These are phyloP conservation scores for Gossypium herbaceum DNA, from an alignment of 345 rosid genomes.

Conservation along the genomic window DNA sequence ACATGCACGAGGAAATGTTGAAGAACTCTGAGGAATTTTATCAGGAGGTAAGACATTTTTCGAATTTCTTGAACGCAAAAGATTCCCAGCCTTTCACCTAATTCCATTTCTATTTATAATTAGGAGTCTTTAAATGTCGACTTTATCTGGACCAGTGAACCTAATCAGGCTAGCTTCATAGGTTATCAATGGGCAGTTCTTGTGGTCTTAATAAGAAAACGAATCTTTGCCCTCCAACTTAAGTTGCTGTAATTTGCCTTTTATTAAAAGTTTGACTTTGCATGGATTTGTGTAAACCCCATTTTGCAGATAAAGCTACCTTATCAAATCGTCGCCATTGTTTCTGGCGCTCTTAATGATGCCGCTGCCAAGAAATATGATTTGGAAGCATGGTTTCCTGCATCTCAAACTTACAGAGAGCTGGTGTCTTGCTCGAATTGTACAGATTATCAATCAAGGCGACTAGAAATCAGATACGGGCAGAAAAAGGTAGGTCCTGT, in stretches of 20 bases:
- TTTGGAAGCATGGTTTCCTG: constrained; percentile 95
- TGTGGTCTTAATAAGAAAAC: neutral
- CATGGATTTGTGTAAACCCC: neutral
- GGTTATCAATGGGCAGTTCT: neutral
- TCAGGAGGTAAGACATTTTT: constrained; percentile 39
- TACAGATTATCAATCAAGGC: constrained; percentile 33
- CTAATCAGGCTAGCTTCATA: constrained; percentile 6
- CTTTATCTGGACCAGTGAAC: neutral
- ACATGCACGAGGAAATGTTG: constrained; percentile 89
- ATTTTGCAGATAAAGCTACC: constrained; percentile 71
- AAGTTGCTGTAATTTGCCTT: neutral
- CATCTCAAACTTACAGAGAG: constrained; percentile 54
- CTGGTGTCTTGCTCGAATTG: constrained; percentile 13
- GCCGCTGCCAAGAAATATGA: constrained; percentile 95
- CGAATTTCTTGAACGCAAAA: neutral
- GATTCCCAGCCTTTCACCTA: neutral
- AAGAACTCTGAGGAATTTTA: constrained; percentile 88
- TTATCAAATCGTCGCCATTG: constrained; percentile 77
- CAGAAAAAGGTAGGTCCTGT: constrained; percentile 72
- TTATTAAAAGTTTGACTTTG: neutral
- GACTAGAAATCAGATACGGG: constrained; percentile 81
- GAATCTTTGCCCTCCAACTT: neutral
- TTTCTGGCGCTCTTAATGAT: constrained; percentile 40
- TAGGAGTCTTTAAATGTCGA: neutral
- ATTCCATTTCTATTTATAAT: neutral